Base-by-base conservation (phyloP, 2,329 filamentous ascomycete genomes). In the Microdochium bolleyi region DNA sequence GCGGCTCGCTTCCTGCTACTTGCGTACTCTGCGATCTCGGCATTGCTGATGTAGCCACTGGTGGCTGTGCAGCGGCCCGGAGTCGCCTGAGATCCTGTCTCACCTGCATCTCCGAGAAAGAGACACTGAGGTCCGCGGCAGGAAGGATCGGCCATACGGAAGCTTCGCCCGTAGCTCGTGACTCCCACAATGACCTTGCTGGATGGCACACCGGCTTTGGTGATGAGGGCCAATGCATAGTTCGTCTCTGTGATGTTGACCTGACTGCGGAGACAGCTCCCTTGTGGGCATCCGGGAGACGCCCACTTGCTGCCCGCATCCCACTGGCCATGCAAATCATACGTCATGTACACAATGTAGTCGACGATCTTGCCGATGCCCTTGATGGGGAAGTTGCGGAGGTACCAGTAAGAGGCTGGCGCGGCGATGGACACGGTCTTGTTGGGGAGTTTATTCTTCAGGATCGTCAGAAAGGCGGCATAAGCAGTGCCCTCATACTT, bases 231-330 rank as follows among this genome's bases (percentile, higher is more conserved):
- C 11, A 74, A 56, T 0, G 70, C 55, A 13, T 58, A 55, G 0
- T 53, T 49, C 0, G 67, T 70, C 52, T 73, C 69, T 1, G 70
- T 73, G 48, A 62, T 51, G 59, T 74, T 73, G 55, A 72, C 60
- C 54, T 72, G 69, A 0, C 60, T 64, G 1, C 68, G 65, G 1
- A 73, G 61, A 49, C 72, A 66, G 38, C 60, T 61, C 1, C 64
- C 63, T 5, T n/a, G 14, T 3, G 22, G 10, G 22, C 52, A 53
- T 2, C 52, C 48, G 34, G 7, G n/a, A n/a, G 34, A 8, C 34
- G 34, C 16, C 34, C 24, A 49, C 21, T 24, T 37, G 22, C 51
- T 54, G 10, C 14, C 51, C 13, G 19, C 27, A 21, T 54, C 53
- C 53, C 61, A 67, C 52, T 66, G 27, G 16, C 59, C 59, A 19